A percentile compares a stretch with the other conserved stretches of the same genome.
These are phyloP conservation scores for Boletus subcaerulescens DNA, from an alignment of 768 basidiomycete species.

Conservation along the genomic window DNA sequence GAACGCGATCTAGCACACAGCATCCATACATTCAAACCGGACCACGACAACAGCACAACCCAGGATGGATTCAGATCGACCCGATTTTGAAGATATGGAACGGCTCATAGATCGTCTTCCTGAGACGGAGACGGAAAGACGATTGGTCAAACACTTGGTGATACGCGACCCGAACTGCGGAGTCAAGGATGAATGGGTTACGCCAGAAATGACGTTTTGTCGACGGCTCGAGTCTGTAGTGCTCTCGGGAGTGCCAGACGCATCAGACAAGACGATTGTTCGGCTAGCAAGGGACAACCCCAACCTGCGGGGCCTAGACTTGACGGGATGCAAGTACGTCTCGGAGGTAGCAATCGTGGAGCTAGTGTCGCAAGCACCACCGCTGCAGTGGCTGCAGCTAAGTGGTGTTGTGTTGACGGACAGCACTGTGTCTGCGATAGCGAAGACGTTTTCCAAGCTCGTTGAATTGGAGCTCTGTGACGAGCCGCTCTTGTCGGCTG, in stretches of 20 bases:
- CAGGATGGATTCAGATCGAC: slow-evolving; percentile 20
- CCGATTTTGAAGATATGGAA: slow-evolving; percentile 50
- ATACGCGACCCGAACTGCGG: slow-evolving; percentile 41
- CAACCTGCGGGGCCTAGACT: slow-evolving; percentile 70
- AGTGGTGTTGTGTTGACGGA: slow-evolving; percentile 65
- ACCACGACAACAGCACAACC: slow-evolving; percentile 2
- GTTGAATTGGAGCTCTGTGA: slow-evolving; percentile 78
- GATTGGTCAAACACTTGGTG: slow-evolving; percentile 57
- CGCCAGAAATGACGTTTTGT: slow-evolving; percentile 52
- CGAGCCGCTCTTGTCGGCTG: slow-evolving; percentile 63
- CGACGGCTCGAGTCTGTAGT: slow-evolving; percentile 66
- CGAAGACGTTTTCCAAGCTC: slow-evolving; percentile 70
- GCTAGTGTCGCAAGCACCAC: slow-evolving; percentile 62
- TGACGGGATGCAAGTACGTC: slow-evolving; percentile 71
- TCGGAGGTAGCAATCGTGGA: slow-evolving; percentile 77
- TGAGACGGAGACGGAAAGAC: slow-evolving; percentile 52
- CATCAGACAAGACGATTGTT: slow-evolving; percentile 67
- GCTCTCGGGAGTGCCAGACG: slow-evolving; percentile 63
- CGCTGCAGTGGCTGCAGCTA: slow-evolving; percentile 72
- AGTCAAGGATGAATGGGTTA: slow-evolving; percentile 61
- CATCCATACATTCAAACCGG: not conserved
- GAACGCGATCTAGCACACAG: not conserved
- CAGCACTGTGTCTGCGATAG: slow-evolving; percentile 61
- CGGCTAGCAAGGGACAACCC: slow-evolving; percentile 59
- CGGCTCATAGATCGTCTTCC: slow-evolving; percentile 60